A percentile compares a stretch with the other conserved stretches of the same genome.
Evolutionary conservation across 768 basidiomycete genomes (phyloP).

Genomic region (Serendipita indica): DNA sequence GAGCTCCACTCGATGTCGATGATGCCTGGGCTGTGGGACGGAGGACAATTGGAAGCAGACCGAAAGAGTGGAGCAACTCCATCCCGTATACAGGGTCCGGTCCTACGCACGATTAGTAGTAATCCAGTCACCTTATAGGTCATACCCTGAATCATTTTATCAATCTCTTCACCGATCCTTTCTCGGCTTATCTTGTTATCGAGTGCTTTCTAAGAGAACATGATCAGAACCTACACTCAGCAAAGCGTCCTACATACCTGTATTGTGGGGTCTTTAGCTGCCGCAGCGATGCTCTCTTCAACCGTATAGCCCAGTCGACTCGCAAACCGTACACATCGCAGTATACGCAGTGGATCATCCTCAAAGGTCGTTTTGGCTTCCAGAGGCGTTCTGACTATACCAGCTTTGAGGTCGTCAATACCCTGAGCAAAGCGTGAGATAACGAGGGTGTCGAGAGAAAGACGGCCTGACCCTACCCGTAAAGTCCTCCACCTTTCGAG

Average conservation of each 20-base stretch:
- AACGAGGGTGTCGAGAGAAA: not conserved
- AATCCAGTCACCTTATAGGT: not conserved
- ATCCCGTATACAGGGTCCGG: conserved; percentile 61
- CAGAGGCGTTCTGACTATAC: conserved; percentile 77
- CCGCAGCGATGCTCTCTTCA: conserved; percentile 47
- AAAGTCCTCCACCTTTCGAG: conserved; percentile 68
- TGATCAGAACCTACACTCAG: not conserved
- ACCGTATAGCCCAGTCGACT: conserved; percentile 77
- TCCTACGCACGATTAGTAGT: conserved; percentile 28
- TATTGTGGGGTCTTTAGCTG: conserved; percentile 45
- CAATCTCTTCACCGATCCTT: conserved; percentile 78
- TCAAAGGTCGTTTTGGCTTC: conserved; percentile 75
- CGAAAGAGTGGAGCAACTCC: conserved; percentile 55
- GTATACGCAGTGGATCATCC: conserved; percentile 88
- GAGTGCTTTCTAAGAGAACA: conserved; percentile 38
- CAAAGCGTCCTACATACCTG: conserved; percentile 37
- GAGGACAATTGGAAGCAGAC: conserved; percentile 56
- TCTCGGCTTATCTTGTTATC: conserved; percentile 76
- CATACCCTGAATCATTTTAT: conserved; percentile 84
- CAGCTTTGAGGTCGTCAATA: conserved; percentile 61
- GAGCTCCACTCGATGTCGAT: conserved; percentile 31
- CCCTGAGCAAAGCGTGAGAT: conserved; percentile 35
- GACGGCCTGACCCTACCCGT: conserved; percentile 46
- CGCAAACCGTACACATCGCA: conserved; percentile 83
- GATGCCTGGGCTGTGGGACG: conserved; percentile 33